A percentile compares a stretch with the other conserved stretches of the same genome.
Evolutionary conservation across 1,139 yeast genomes (phyloP).

Genomic region (Diutina pseudorugosa): DNA sequence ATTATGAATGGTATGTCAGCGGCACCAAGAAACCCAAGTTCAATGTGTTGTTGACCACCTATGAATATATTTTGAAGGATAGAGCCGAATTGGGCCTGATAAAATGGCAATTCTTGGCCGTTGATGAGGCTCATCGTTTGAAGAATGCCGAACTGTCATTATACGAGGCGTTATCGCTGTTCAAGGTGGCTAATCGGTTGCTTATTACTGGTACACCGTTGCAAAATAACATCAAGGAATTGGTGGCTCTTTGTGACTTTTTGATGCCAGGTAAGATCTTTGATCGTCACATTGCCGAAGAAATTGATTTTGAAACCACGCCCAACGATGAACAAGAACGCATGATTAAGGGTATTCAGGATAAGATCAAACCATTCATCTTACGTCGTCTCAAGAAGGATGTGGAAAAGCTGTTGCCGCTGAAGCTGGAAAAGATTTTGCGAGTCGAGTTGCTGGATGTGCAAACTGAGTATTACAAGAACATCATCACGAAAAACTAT

Average conservation of each 20-base stretch:
- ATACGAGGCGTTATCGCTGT: slow-evolving; percentile 75
- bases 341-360: slow-evolving; percentile 77
- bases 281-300: slow-evolving; percentile 58
- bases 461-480: slow-evolving; percentile 91
- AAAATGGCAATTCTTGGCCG: slow-evolving; percentile 94
- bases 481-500: slow-evolving; percentile 84
- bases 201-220: slow-evolving; percentile 96
- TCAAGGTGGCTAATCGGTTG: slow-evolving; percentile 73
- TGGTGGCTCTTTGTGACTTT: slow-evolving; percentile 90
- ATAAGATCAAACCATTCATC: slow-evolving; percentile 79
- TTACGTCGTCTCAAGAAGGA: slow-evolving; percentile 89
- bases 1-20: slow-evolving; percentile 63
- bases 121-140: slow-evolving; percentile 95
- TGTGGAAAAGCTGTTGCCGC: slow-evolving; percentile 91
- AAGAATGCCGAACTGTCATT: slow-evolving; percentile 90
- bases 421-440: slow-evolving; percentile 86
- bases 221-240: slow-evolving; percentile 89
- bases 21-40: slow-evolving; percentile 67
- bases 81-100: slow-evolving; percentile 65
- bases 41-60: slow-evolving; percentile 81
- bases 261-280: slow-evolving; percentile 85
- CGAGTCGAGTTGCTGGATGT: slow-evolving; percentile 91
- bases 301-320: slow-evolving; percentile 76
- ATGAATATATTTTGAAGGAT: slow-evolving; percentile 90
- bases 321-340: slow-evolving; percentile 53